Base-by-base conservation (phyloP, 2,329 filamentous ascomycete genomes). In the Cladosporium velox region DNA sequence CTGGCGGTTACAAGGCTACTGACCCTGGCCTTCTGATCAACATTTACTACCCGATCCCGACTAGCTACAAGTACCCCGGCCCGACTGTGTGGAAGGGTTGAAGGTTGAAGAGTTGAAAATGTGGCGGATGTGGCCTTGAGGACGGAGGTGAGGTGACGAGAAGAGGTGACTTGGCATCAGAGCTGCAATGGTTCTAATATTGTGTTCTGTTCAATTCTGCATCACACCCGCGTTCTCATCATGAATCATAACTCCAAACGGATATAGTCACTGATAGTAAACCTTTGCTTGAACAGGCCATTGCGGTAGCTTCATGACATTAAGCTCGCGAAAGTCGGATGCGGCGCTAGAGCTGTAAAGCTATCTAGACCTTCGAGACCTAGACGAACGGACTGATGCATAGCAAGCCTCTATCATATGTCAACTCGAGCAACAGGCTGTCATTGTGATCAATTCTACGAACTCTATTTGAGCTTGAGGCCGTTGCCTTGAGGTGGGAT, bases 11-110 rank as follows among this genome's bases (percentile, higher is more conserved):
- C 71, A 77, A 73, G 52, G 66, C 72, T 28, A 74, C 72, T 21
- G 80, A 83, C 34, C 66, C 79, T 8, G 83, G 83, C 30, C 80
- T 84, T 69, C 59, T 74, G 59, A 78, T 79, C 70, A 76, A 77
- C 66, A 68, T 79, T 41, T 79, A 75, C 57, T 69, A 65, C 67
- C 57, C 63, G 18, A 69, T 68, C 34, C 74, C 76, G 60, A 71
- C 68, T 8, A 68, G 69, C 47, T 79, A 79, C 66, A 70, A 73
- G 14, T 73, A 75, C 55, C 77, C 77, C 5, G 78, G 78, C 14
- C 77, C 78, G 15, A 59, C 66, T 66, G 63, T 70, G 61, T 68
- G 61, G 60, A 63, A 54, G 60, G 60, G 60, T 44, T 63, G 59
- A 62, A 54, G n/a, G 1, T 32, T 57, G 30, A 7, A 28, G 11